phyloP scores from a whole-genome alignment of 1,284 basidiomycete genomes.

The Coniferiporia sulphurascens region DNA sequence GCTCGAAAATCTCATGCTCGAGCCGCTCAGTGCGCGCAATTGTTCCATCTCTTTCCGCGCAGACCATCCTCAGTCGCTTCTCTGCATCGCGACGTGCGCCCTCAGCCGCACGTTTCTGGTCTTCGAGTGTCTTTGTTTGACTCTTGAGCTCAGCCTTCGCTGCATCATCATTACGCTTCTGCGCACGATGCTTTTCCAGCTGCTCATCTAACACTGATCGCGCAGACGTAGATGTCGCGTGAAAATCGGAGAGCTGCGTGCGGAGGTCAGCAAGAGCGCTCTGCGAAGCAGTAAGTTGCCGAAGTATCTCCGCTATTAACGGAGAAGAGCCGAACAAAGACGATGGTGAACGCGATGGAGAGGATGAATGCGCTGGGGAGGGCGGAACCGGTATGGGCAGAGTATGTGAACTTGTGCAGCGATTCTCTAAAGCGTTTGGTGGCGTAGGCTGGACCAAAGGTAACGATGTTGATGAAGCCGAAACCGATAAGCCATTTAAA shows the following conservation, averaged over 20 bases:
- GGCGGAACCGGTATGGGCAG: background rate
- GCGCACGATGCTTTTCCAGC: slow-evolving; percentile 68
- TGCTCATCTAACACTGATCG: slow-evolving; percentile 66
- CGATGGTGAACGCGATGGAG: slow-evolving; percentile 30
- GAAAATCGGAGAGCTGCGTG: slow-evolving; percentile 70
- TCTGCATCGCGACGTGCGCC: slow-evolving; percentile 78
- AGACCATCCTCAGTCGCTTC: slow-evolving; percentile 73
- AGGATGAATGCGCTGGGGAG: background rate
- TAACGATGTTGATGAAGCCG: slow-evolving; percentile 4
- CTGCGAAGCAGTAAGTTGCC: slow-evolving; percentile 70
- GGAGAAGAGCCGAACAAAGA: slow-evolving; percentile 63
- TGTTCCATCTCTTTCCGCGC: slow-evolving; percentile 61
- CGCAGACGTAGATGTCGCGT: slow-evolving; percentile 54
- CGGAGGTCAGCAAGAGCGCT: slow-evolving; percentile 66
- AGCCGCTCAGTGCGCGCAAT: slow-evolving; percentile 61
- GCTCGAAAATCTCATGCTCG: slow-evolving; percentile 59
- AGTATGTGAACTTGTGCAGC: slow-evolving; percentile 3
- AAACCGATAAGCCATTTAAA: background rate
- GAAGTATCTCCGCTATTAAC: slow-evolving; percentile 68
- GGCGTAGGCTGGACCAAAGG: slow-evolving; percentile 9
- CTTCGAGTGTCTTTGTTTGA: slow-evolving; percentile 81
- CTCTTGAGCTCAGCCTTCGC: slow-evolving; percentile 74
- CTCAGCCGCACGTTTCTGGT: slow-evolving; percentile 82
- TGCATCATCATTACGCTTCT: slow-evolving; percentile 81
- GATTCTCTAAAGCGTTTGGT: slow-evolving; percentile 7